phyloP scores from a whole-genome alignment of 345 rosid genomes.

The Leavenworthia alabamica region DNA sequence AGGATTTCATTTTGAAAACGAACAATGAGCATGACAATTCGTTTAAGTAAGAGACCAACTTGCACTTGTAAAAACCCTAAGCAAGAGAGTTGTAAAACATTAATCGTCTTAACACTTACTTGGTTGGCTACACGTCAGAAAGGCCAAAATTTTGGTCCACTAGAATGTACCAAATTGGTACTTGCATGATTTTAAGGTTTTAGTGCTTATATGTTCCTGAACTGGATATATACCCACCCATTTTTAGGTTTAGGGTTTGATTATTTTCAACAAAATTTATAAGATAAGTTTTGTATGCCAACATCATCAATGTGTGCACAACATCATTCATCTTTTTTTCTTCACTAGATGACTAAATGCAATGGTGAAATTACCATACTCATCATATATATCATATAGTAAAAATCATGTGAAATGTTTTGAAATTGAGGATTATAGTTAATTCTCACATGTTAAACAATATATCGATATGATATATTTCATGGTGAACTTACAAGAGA shows the following conservation, averaged over 20 bases:
- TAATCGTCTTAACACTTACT: constrained; percentile 44
- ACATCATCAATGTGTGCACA: constrained; percentile 23
- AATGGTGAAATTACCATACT: not conserved
- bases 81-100: constrained; percentile 30
- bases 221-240: constrained; percentile 24
- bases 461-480: not conserved
- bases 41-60: constrained; percentile 30
- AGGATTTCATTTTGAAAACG: not conserved
- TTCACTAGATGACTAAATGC: not conserved
- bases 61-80: constrained; percentile 19
- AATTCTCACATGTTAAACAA: not conserved
- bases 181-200: constrained; percentile 20
- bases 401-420: not conserved
- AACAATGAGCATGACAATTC: constrained; percentile 18
- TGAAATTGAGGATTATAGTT: no score
- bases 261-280: constrained; percentile 7
- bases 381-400: not conserved
- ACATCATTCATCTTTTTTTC: not conserved
- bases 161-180: constrained; percentile 38
- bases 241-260: constrained; percentile 24
- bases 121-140: constrained; percentile 79
- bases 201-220: constrained; percentile 22
- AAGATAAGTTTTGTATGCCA: constrained; percentile 22
- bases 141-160: constrained; percentile 25
- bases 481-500: not conserved